Evolutionary conservation across 768 basidiomycete species (phyloP).

Genomic region (Hypsizygus marmoreus): DNA sequence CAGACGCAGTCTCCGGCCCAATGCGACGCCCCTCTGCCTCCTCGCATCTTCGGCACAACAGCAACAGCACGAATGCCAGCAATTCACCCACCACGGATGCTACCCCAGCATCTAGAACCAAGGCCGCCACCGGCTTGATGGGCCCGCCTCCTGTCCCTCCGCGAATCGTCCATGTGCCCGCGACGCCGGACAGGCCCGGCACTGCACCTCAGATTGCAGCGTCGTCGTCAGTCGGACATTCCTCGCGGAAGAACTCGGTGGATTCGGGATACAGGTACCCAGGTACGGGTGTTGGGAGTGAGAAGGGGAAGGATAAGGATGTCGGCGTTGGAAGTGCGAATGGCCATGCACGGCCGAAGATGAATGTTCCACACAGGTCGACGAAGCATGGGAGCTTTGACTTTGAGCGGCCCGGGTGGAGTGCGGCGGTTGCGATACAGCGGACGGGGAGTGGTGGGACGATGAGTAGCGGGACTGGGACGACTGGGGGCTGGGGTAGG

Average conservation of each 20-base stretch:
- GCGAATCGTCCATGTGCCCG: constrained; percentile 33
- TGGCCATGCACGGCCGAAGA: constrained; percentile 16
- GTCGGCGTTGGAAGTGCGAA: constrained; percentile 28
- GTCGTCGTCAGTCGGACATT: constrained; percentile 13
- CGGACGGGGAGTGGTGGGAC: constrained; percentile 47
- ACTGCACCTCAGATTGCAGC: constrained; percentile 7
- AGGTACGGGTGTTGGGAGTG: constrained; percentile 38
- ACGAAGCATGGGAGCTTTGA: constrained; percentile 76
- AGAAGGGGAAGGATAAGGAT: constrained; percentile 33
- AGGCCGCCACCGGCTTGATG: constrained; percentile 7
- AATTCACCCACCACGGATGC: constrained; percentile 13
- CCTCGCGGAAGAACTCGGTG: constrained; percentile 30
- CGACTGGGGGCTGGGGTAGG: constrained; percentile 27
- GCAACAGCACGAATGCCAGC: constrained; percentile 13
- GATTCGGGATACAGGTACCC: constrained; percentile 41
- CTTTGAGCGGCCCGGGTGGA: constrained; percentile 68
- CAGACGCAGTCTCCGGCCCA: constrained; percentile 19
- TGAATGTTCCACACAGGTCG: constrained; percentile 25
- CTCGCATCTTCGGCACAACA: constrained; percentile 19
- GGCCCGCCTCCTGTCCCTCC: constrained; percentile 21
- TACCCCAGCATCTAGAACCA: constrained; percentile 4
- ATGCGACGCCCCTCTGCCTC: constrained; percentile 13
- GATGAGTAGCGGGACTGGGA: constrained; percentile 32
- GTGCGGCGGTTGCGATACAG: constrained; percentile 34
- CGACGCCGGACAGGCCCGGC: constrained; percentile 25